phyloP scores from a whole-genome alignment of 352 stramenopile species.

The Peronospora tabacina region DNA sequence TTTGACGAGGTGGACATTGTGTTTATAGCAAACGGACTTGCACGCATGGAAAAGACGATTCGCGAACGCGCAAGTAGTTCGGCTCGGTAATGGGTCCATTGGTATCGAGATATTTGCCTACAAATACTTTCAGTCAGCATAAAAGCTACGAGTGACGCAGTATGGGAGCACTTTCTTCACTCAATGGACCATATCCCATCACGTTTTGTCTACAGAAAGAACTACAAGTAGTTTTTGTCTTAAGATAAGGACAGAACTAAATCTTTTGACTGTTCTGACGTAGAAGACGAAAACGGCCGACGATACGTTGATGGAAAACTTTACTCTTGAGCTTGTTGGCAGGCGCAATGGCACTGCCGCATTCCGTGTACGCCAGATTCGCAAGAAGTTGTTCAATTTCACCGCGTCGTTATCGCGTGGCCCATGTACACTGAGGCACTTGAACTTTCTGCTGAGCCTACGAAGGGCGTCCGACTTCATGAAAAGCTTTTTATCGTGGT shows the following conservation, averaged over 20 bases:
- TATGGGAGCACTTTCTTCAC: conserved; percentile 54
- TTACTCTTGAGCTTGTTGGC: no score
- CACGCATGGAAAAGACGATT: conserved; percentile 44
- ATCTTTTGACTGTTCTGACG: conserved; percentile 12
- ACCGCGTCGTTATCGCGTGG: conserved; percentile 57
- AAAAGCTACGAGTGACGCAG: conserved; percentile 30
- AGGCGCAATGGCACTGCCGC: conserved; percentile 39
- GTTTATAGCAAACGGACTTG: conserved; percentile 43
- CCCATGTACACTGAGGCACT: conserved; percentile 43
- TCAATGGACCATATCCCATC: no score
- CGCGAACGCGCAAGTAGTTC: conserved; percentile 40
- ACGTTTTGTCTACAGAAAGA: conserved; percentile 51
- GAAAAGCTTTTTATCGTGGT: conserved; percentile 60
- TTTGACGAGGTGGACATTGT: conserved; percentile 40
- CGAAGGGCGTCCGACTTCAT: conserved; percentile 45
- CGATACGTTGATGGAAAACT: no score
- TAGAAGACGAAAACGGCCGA: no score
- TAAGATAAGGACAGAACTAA: conserved; percentile 7
- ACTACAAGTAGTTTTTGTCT: conserved; percentile 25
- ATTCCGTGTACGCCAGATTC: conserved; percentile 50
- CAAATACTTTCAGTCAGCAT: conserved; percentile 49
- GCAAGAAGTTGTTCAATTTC: conserved; percentile 37
- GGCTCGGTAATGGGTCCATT: conserved; percentile 32
- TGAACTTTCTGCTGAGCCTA: conserved; percentile 41
- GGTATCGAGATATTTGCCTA: conserved; percentile 52